Evolutionary conservation across 2,329 filamentous ascomycete species (phyloP).

Genomic region (Phaeosphaeriaceae sp.): DNA sequence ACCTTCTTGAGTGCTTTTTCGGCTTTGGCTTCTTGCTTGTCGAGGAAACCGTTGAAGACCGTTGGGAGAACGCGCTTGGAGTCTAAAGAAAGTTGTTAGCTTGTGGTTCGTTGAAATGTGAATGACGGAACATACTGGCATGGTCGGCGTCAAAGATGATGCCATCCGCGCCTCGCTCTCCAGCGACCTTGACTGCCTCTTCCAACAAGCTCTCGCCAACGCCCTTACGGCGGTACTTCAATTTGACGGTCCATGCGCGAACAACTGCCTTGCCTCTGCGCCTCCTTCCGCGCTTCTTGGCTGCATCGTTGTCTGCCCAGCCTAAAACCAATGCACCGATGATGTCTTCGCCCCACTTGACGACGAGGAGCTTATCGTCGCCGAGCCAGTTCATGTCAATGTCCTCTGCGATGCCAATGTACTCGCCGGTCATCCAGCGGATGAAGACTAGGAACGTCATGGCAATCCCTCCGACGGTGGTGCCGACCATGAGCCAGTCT

Average conservation of each 20-base stretch:
- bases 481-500: slow-evolving; percentile 64
- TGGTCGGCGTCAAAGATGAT: slow-evolving; percentile 79
- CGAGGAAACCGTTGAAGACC: slow-evolving; percentile 45
- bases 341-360: slow-evolving; percentile 71
- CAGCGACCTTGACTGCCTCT: slow-evolving; percentile 73
- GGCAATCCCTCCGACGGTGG: slow-evolving; percentile 66
- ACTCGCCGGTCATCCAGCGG: slow-evolving; percentile 66
- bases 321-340: slow-evolving; percentile 75
- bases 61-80: slow-evolving; percentile 42
- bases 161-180: slow-evolving; percentile 71
- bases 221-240: slow-evolving; percentile 73
- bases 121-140: slow-evolving; percentile 66
- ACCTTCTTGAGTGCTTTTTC: slow-evolving; percentile 47
- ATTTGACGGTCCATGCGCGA: slow-evolving; percentile 80
- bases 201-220: slow-evolving; percentile 76
- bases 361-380: slow-evolving; percentile 62
- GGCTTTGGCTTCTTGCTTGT: slow-evolving; percentile 42
- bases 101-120: neutral
- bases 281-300: slow-evolving; percentile 54
- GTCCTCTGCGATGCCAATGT: slow-evolving; percentile 68
- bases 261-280: slow-evolving; percentile 73
- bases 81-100: slow-evolving; percentile 34
- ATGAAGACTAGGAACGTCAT: slow-evolving; percentile 70
- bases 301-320: slow-evolving; percentile 60
- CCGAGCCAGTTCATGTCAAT: slow-evolving; percentile 69